Base-by-base conservation (phyloP, 2,329 filamentous ascomycete species). In the Pestalotiopsis fici region DNA sequence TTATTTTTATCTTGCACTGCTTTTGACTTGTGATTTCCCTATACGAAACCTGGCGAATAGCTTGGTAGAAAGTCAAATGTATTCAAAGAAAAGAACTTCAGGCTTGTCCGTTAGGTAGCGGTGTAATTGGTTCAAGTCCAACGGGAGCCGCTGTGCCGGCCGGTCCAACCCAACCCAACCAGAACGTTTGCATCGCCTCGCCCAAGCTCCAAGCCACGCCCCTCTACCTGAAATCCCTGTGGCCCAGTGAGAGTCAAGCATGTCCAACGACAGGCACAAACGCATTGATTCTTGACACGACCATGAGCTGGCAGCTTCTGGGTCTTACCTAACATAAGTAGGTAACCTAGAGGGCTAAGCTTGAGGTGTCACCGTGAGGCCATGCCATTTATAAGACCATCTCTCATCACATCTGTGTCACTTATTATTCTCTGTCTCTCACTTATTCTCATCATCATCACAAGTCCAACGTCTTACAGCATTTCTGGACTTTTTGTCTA, bases 121-220 rank as follows among this genome's bases (percentile, higher is more conserved):
- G 7, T 50, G 4, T n/a, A 50, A 50, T 7, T 31, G 28, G 57
- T 31, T 15, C 5, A 21, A 23, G 47, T 64, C n/a, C n/a, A n/a
- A n/a, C n/a, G n/a, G n/a, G n/a, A n/a, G 61, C 65, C 56, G 37
- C 60, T 35, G 25, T 54, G 65, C 65, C 65, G 59, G 65, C 27
- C 63, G 11, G 11, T 11, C 31, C 31, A 35, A 35, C 31, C 31
- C 31, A 35, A 35, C 31, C 31, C 31, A 35, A 35, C 31, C 31
- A 54, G 37, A 39, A 64, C 13, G 55, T 25, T 35, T 69, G 67
- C 67, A 68, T 68, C 54, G 64, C 64, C 64, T 65, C 63, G 43
- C 67, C 47, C 50, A 59, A 50, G 39, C 64, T 64, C 68, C 57
- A 64, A 68, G 68, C 68, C 68, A 69, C 68, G 64, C 66, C 55